These are phyloP conservation scores for Epithemia pelagica DNA, from an alignment of 108 stramenopile genomes.

Conservation along the genomic window DNA sequence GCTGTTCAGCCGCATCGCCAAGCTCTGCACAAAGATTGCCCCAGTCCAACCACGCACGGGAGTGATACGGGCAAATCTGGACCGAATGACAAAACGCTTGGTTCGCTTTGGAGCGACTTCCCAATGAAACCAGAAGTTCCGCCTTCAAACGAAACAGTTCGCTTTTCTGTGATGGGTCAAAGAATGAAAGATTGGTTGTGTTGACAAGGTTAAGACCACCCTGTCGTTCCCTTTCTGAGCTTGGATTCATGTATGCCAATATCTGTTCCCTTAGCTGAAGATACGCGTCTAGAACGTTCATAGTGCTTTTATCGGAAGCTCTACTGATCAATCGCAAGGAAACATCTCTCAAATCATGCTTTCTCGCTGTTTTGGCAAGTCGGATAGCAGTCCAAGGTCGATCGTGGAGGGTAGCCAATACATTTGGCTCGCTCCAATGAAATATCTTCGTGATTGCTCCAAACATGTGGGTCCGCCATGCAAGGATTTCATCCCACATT, in stretches of 20 bases:
- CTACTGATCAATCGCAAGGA: conserved; percentile 51
- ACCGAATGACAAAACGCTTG: conserved; percentile 88
- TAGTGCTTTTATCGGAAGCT: conserved; percentile 50
- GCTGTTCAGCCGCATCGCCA: conserved; percentile 39
- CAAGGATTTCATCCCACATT: conserved; percentile 87
- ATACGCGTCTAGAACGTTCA: conserved; percentile 88
- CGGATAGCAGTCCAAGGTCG: conserved; percentile 85
- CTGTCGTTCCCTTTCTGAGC: conserved; percentile 52
- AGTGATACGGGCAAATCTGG: conserved; percentile 83
- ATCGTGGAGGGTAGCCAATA: conserved; percentile 87
- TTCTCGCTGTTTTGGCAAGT: conserved; percentile 81
- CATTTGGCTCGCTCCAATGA: conserved; percentile 69
- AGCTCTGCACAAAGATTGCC: conserved; percentile 82
- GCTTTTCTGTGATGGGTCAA: conserved; percentile 78
- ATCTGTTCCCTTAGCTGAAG: conserved; percentile 92
- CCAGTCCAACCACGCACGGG: conserved; percentile 90
- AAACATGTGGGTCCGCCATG: conserved; percentile 87
- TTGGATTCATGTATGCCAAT: conserved; percentile 54
- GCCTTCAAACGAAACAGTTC: conserved; percentile 93
- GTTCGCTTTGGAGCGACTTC: conserved; percentile 75
- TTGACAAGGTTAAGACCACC: conserved; percentile 91
- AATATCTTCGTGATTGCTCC: conserved; percentile 72
- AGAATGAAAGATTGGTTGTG: conserved; percentile 90
- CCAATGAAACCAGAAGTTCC: conserved; percentile 60
- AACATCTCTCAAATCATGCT: conserved; percentile 73